Base-by-base conservation (phyloP, 805 yeast genomes). In the Myxozyma nipponensis region DNA sequence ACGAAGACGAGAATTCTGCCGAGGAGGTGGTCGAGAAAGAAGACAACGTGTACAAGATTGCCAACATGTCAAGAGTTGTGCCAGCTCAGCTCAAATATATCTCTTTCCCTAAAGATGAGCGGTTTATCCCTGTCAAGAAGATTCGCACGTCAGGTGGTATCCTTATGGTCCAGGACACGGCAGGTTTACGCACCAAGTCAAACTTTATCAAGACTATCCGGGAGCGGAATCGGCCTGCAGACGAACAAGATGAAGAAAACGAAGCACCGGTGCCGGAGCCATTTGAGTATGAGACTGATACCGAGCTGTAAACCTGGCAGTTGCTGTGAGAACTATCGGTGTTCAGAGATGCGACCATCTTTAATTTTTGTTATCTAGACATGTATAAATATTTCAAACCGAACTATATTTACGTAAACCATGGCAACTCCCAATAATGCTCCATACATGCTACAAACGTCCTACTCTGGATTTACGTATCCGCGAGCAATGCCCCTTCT, bases 401-500 rank as follows among this genome's bases (percentile, higher is more conserved):
- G n/a, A n/a, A n/a, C n/a, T n/a, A n/a, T n/a, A n/a, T n/a, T n/a
- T n/a, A n/a, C n/a, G n/a, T n/a, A n/a, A n/a, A n/a, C n/a, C n/a
- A n/a, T n/a, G n/a, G n/a, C n/a, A n/a, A n/a, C n/a, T n/a, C n/a
- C n/a, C n/a, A n/a, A n/a, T n/a, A n/a, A n/a, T n/a, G n/a, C n/a
- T n/a, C n/a, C n/a, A n/a, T n/a, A n/a, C n/a, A n/a, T n/a, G n/a
- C n/a, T n/a, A n/a, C n/a, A n/a, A n/a, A n/a, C n/a, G n/a, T n/a
- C n/a, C n/a, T n/a, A n/a, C n/a, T n/a, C n/a, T 21, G 50, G 50
- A 42, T 41, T 52, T 9, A 37, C 41, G 62, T 91, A 93, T 1
- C 93, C 95, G 58, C 98, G 75, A 1, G 98, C 98, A 49, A 91
- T 79, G 36, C 98, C 98, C 1, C 78, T 73, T 42, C 83, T 73